Percentiles rank a stretch among this genome's conserved stretches.
These are phyloP conservation scores for Ottelia alismoides DNA, from an alignment of 106 monocot species.

Conservation along the genomic window DNA sequence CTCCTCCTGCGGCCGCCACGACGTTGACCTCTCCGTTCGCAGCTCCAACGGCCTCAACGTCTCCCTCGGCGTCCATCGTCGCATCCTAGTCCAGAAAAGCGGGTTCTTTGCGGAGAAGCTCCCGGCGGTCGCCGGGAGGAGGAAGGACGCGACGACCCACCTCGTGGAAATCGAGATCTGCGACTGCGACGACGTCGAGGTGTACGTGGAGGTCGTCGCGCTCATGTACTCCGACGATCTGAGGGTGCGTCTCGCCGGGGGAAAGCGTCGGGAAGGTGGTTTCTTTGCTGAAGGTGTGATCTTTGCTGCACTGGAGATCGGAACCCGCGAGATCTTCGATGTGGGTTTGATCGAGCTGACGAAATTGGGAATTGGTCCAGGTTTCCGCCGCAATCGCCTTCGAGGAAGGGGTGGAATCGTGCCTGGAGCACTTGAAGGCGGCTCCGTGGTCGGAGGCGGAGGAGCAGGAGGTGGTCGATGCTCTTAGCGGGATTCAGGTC, in stretches of 20 bases:
- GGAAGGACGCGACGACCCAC: slow-evolving; percentile 6
- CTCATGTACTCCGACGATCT: slow-evolving; percentile 53
- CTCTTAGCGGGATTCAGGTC: slow-evolving; percentile 20
- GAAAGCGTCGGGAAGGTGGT: slow-evolving; percentile 24
- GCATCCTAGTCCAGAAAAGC: slow-evolving; percentile 18
- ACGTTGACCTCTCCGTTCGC: slow-evolving; percentile 29
- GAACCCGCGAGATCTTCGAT: background rate
- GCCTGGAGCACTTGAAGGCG: slow-evolving; percentile 46
- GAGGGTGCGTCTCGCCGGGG: slow-evolving; percentile 14
- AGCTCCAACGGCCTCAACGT: slow-evolving; percentile 24
- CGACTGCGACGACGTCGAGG: slow-evolving; percentile 45
- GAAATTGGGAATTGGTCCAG: slow-evolving; percentile 20
- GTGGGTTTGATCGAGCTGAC: background rate
- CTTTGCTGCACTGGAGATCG: background rate
- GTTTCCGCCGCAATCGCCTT: slow-evolving; percentile 48
- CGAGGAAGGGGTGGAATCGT: slow-evolving; percentile 31
- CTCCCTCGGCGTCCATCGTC: slow-evolving; percentile 23
- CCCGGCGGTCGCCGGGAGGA: slow-evolving; percentile 4
- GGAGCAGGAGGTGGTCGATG: slow-evolving; percentile 28
- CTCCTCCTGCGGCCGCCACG: slow-evolving; percentile 11
- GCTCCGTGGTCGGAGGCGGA: slow-evolving; percentile 54
- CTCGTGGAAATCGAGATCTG: slow-evolving; percentile 8
- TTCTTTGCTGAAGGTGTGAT: slow-evolving; percentile 45
- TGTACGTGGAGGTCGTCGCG: slow-evolving; percentile 46
- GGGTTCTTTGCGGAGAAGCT: slow-evolving; percentile 30